Evolutionary conservation across 2,329 filamentous ascomycete species (phyloP).

Genomic region (Claviceps sp.): DNA sequence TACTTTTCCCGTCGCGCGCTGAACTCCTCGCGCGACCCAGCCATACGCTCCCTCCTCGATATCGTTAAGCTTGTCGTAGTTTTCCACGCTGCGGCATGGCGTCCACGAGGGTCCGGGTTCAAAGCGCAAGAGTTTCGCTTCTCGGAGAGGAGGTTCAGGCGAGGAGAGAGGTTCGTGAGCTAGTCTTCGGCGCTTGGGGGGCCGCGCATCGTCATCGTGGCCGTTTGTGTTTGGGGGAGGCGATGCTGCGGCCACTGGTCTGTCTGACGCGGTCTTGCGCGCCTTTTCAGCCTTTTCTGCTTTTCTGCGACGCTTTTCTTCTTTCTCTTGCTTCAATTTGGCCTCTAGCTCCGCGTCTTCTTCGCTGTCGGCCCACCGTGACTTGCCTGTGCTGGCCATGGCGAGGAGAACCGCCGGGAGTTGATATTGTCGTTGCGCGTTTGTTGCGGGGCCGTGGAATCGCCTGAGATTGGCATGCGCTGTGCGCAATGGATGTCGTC

Average conservation of each 20-base stretch:
- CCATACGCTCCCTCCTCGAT: constrained; percentile 98
- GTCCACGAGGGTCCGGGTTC: constrained; percentile 50
- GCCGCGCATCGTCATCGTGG: constrained; percentile 25
- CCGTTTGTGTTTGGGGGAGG: constrained; percentile 6
- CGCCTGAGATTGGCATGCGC: background rate
- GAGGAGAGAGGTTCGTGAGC: constrained; percentile 23
- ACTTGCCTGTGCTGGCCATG: constrained; percentile 52
- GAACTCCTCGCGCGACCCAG: constrained; percentile 74
- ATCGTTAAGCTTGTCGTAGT: constrained; percentile 86
- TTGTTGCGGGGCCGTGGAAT: background rate
- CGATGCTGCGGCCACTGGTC: background rate
- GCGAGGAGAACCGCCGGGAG: background rate
- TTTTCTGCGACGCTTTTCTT: constrained; percentile 76
- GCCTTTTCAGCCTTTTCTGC: constrained; percentile 76
- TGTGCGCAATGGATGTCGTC: background rate
- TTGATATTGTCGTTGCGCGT: background rate
- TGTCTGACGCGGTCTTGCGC: constrained; percentile 47
- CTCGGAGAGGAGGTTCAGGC: too few species aligned
- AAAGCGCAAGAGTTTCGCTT: constrained; percentile 55
- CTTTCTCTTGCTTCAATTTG: constrained; percentile 66
- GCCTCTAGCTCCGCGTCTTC: constrained; percentile 65
- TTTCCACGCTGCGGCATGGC: constrained; percentile 62
- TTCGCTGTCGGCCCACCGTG: constrained; percentile 78
- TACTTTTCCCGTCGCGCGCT: constrained; percentile 59
- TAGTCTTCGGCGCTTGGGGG: constrained; percentile 49